A percentile compares a stretch with the other conserved stretches of the same genome.
These are phyloP conservation scores for Vinca minor DNA, from an alignment of 257 asterid genomes.

Conservation along the genomic window DNA sequence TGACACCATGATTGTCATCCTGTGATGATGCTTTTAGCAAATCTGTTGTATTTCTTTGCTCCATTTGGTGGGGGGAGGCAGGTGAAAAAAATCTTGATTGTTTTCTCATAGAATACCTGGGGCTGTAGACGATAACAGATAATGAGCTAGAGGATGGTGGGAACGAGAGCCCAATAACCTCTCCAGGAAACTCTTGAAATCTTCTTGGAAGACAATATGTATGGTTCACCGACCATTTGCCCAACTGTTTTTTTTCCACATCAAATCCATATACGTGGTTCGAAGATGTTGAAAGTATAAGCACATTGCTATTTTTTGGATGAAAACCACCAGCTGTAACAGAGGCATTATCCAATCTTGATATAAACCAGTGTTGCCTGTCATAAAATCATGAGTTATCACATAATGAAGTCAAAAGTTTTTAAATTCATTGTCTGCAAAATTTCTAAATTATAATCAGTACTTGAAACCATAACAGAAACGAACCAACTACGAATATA, in stretches of 20 bases:
- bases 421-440: background rate
- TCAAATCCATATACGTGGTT: conserved; percentile 89
- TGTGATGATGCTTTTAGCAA: background rate
- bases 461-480: background rate
- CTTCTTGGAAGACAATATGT: conserved; percentile 75
- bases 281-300: conserved; percentile 72
- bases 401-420: background rate
- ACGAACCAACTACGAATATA: background rate
- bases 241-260: conserved; percentile 89
- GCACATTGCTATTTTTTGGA: conserved; percentile 64
- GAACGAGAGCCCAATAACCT: conserved; percentile 89
- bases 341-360: conserved; percentile 92
- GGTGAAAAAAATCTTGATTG: background rate
- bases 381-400: conserved; percentile 6
- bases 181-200: conserved; percentile 97
- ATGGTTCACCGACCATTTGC: conserved; percentile 80
- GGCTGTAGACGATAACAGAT: conserved; percentile 74
- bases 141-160: conserved; percentile 66
- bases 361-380: conserved; percentile 98
- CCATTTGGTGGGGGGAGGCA: background rate
- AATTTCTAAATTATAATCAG: background rate
- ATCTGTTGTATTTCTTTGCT: too few species aligned
- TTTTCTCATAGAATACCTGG: conserved; percentile 43
- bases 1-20: background rate
- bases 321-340: conserved; percentile 90